A percentile compares a stretch with the other conserved stretches of the same genome.
Evolutionary conservation across 2,329 filamentous ascomycete species (phyloP).

Genomic region (Microsporum audouinii): DNA sequence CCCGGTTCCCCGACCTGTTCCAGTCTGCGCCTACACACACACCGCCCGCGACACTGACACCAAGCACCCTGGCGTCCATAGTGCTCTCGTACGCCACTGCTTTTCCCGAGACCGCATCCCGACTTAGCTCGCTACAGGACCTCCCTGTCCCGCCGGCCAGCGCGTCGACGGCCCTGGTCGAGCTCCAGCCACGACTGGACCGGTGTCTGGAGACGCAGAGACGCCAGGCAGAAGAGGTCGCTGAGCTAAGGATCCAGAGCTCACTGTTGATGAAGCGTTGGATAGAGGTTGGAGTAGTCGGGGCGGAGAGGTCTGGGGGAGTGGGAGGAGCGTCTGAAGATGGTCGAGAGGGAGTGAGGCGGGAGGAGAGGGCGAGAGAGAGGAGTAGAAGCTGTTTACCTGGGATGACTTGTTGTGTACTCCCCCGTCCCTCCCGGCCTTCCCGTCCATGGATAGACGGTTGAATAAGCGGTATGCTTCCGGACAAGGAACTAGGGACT

Average conservation of each 20-base stretch:
- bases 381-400: neutral
- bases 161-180: slow-evolving; percentile 32
- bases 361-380: slow-evolving; percentile 42
- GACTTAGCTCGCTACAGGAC: slow-evolving; percentile 38
- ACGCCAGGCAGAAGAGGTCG: slow-evolving; percentile 30
- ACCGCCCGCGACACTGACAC: slow-evolving; percentile 28
- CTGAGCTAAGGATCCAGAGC: slow-evolving; percentile 33
- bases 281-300: slow-evolving; percentile 62
- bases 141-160: slow-evolving; percentile 35
- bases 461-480: neutral
- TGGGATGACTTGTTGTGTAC: neutral
- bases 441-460: neutral
- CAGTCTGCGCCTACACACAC: slow-evolving; percentile 23
- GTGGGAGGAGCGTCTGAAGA: slow-evolving; percentile 56
- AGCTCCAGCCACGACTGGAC: slow-evolving; percentile 34
- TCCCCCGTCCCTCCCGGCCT: neutral
- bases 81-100: slow-evolving; percentile 36
- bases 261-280: slow-evolving; percentile 50
- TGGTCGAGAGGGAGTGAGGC: slow-evolving; percentile 55
- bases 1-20: slow-evolving; percentile 34
- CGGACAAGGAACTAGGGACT: neutral
- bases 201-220: slow-evolving; percentile 27
- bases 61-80: slow-evolving; percentile 29
- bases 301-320: slow-evolving; percentile 58
- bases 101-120: slow-evolving; percentile 38